Evolutionary conservation across 257 asterid species (phyloP).

Genomic region (Solanum verrucosum): DNA sequence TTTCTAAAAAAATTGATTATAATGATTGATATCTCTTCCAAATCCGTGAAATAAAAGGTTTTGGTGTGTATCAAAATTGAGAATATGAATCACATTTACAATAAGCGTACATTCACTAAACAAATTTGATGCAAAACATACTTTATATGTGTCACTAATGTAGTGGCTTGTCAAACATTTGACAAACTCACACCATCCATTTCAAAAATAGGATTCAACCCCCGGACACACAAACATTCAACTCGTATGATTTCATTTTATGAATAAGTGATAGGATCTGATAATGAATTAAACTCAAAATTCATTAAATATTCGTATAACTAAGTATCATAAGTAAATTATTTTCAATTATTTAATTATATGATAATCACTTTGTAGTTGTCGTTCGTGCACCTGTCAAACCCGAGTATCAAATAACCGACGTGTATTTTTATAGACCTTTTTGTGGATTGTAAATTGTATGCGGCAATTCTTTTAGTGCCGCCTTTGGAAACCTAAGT

Average conservation of each 20-base stretch:
- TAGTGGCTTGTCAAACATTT: neutral
- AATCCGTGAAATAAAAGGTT: neutral
- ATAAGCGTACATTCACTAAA: neutral
- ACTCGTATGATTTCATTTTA: rapidly evolving
- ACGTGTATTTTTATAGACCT: neutral
- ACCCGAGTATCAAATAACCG: neutral
- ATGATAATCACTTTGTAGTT: too few relatives aligned
- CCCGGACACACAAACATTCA: rapidly evolving
- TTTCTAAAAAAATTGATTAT: too few relatives aligned
- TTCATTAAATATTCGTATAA: neutral
- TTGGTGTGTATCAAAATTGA: neutral
- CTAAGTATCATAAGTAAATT: neutral
- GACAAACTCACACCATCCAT: neutral
- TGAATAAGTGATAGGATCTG: neutral
- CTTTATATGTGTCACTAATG: neutral
- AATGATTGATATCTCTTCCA: neutral
- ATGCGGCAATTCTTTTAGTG: neutral
- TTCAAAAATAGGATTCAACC: neutral
- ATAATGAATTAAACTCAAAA: neutral
- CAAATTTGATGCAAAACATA: neutral
- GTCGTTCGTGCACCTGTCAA: too few relatives aligned
- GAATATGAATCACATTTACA: neutral
- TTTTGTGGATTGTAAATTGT: neutral
- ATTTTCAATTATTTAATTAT: neutral
- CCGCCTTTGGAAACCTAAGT: neutral